Evolutionary conservation across 2,329 filamentous ascomycete species (phyloP).

Genomic region (Fusarium chlamydosporum): DNA sequence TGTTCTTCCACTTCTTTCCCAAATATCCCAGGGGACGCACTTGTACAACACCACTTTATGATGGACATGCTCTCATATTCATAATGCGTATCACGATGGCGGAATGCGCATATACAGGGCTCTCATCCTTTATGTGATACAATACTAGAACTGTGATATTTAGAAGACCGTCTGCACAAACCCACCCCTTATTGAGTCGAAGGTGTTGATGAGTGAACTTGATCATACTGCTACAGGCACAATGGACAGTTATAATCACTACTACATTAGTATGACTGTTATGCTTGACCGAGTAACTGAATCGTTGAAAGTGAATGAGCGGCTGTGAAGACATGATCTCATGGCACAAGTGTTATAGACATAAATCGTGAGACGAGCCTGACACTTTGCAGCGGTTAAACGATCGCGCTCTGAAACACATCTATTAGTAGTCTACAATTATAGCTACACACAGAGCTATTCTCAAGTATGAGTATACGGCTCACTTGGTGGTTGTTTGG

Average conservation of each 20-base stretch:
- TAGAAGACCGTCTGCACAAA: no score
- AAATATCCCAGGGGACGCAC: background rate
- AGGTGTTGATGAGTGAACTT: no score
- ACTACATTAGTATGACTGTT: no score
- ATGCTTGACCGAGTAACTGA: no score
- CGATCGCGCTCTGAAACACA: accelerated
- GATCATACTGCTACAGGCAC: background rate
- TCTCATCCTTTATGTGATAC: no score
- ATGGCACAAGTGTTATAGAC: background rate
- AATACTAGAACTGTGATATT: no score
- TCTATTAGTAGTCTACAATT: background rate
- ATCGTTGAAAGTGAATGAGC: background rate
- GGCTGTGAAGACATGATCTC: background rate
- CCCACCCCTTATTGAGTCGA: no score
- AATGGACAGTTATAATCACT: background rate
- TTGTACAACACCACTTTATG: background rate
- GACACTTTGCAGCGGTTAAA: background rate
- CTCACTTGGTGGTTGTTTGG: no score
- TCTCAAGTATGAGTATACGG: accelerated
- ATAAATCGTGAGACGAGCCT: background rate
- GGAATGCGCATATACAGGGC: no score
- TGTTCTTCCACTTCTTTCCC: background rate
- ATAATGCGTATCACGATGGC: background rate
- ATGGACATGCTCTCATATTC: background rate
- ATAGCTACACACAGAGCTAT: accelerated